Percentiles rank a stretch among this genome's conserved stretches.
These are phyloP conservation scores for Ceratobasidium sp. DNA, from an alignment of 1,284 basidiomycete species.

Conservation along the genomic window DNA sequence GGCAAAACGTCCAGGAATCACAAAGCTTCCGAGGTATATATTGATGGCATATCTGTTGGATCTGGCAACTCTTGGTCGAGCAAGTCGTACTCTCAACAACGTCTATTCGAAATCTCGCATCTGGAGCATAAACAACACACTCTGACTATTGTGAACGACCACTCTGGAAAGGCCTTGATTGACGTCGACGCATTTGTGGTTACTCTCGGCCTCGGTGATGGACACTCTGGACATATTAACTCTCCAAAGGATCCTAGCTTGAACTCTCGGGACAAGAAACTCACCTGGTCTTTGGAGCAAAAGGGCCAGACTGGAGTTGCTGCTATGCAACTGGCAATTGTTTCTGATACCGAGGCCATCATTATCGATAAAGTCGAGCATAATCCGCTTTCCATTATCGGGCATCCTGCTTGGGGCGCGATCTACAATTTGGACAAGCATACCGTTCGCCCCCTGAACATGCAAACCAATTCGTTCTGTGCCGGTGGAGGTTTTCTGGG, in stretches of 20 bases:
- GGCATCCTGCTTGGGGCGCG: conserved; percentile 80
- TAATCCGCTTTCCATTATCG: conserved; percentile 73
- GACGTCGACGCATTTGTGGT: conserved; percentile 74
- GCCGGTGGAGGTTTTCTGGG: conserved; percentile 79
- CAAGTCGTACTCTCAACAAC: conserved; percentile 60
- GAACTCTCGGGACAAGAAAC: not conserved
- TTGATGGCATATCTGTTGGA: conserved; percentile 61
- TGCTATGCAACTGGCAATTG: conserved; percentile 79
- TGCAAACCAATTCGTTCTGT: conserved; percentile 87
- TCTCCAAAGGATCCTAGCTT: not conserved
- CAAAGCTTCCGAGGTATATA: conserved; percentile 62
- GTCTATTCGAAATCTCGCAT: conserved; percentile 67
- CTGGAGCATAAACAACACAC: conserved; percentile 63
- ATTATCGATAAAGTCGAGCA: conserved; percentile 86
- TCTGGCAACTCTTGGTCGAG: conserved; percentile 59
- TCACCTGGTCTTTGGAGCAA: conserved; percentile 55
- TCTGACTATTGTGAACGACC: conserved; percentile 65
- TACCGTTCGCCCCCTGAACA: conserved; percentile 65
- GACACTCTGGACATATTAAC: not conserved
- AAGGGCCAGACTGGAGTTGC: conserved; percentile 72
- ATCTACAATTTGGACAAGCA: conserved; percentile 73
- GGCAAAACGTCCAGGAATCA: conserved; percentile 64
- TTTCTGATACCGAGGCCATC: conserved; percentile 73
- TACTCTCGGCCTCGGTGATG: conserved; percentile 48
- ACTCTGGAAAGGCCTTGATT: conserved; percentile 53